A percentile compares a stretch with the other conserved stretches of the same genome.
Evolutionary conservation across 1,139 yeast species (phyloP).

Genomic region (Yarrowia galli): DNA sequence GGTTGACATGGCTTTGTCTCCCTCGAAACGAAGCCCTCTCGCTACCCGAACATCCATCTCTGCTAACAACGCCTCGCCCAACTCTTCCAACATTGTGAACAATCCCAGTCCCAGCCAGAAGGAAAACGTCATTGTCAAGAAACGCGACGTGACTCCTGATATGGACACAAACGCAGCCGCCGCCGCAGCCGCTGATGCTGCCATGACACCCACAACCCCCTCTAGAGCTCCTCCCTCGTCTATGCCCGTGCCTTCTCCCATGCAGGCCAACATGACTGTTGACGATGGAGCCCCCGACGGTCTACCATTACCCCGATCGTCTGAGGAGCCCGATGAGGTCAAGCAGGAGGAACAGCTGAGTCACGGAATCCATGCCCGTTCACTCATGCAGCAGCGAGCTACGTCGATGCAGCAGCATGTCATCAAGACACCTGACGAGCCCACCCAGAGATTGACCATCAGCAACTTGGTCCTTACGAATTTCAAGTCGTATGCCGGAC

Average conservation of each 20-base stretch:
- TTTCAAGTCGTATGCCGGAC: slow-evolving; percentile 95
- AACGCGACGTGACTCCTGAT: background rate
- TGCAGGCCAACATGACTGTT: slow-evolving; percentile 13
- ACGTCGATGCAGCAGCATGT: slow-evolving; percentile 34
- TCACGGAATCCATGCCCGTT: slow-evolving; percentile 19
- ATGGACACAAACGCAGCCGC: background rate
- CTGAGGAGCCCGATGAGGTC: slow-evolving; percentile 21
- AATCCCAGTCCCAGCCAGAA: slow-evolving; percentile 20
- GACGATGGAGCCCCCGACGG: slow-evolving; percentile 16
- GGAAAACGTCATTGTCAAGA: slow-evolving; percentile 19
- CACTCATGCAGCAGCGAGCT: slow-evolving; percentile 33
- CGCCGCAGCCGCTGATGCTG: too few relatives aligned
- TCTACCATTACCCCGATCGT: background rate
- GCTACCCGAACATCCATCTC: background rate
- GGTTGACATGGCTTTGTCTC: too few relatives aligned
- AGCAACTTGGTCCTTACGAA: slow-evolving; percentile 75
- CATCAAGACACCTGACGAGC: slow-evolving; percentile 33
- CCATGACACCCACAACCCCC: slow-evolving; percentile 3
- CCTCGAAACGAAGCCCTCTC: background rate
- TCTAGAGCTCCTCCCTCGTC: slow-evolving; percentile 16
- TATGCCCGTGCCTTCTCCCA: slow-evolving; percentile 12
- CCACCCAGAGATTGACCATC: slow-evolving; percentile 67
- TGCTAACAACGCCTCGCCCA: background rate
- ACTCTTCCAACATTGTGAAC: background rate
- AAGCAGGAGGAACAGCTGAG: slow-evolving; percentile 26